Percentiles rank a stretch among this genome's conserved stretches.
Conservation (phyloP, 2,329 filamentous ascomycete species). For the Fonsecaea erecta region DNA sequence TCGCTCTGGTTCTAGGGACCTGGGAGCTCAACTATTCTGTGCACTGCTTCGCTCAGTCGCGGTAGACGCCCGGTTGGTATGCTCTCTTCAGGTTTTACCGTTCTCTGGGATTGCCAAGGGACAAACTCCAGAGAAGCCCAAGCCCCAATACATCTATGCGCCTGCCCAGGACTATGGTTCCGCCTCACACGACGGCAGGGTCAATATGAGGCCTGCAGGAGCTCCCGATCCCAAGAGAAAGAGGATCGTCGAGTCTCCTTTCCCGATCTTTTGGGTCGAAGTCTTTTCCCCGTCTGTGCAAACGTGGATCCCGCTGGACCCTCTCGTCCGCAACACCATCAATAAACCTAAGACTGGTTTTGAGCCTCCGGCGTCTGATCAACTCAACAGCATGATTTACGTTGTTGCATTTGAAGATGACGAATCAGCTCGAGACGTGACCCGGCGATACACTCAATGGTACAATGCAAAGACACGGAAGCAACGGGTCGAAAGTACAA, state of each 20-base stretch:
- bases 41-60: conserved; percentile 82
- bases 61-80: conserved; percentile 80
- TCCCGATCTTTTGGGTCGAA: conserved; percentile 94
- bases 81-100: conserved; percentile 82
- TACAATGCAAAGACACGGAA: conserved; percentile 90
- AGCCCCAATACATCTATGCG: conserved; percentile 44
- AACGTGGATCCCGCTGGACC: conserved; percentile 89
- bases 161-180: conserved; percentile 32
- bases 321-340: conserved; percentile 78
- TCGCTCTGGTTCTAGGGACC: conserved; percentile 80
- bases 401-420: conserved; percentile 84
- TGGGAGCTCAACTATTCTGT: conserved; percentile 89
- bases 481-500: conserved; percentile 72
- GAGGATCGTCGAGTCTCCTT: conserved; percentile 64
- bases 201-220: conserved; percentile 6
- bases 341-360: conserved; percentile 71
- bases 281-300: conserved; percentile 83
- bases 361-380: conserved; percentile 81
- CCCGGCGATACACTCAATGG: conserved; percentile 80
- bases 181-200: conserved; percentile 3
- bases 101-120: conserved; percentile 60
- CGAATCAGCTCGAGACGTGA: conserved; percentile 80
- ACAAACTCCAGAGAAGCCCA: conserved; percentile 49
- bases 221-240: conserved; percentile 17
- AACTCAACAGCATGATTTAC: conserved; percentile 77